phyloP scores from a whole-genome alignment of 139 green algal species.

The Pycnococcus provasolii region DNA sequence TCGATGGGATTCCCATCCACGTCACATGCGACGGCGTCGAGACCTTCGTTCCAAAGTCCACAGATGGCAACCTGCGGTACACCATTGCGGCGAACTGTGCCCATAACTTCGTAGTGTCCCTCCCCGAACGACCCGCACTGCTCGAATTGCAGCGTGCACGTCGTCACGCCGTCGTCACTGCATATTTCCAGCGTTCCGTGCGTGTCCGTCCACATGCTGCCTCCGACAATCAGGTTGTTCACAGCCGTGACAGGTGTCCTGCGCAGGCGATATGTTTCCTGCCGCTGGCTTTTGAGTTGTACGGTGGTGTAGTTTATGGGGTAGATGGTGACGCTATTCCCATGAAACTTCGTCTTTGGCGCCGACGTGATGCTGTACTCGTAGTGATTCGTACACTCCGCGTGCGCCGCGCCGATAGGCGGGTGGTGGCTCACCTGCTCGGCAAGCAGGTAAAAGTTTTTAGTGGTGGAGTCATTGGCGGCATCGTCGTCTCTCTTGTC shows the following conservation, averaged over 20 bases:
- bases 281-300: too few species aligned
- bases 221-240: constrained; percentile 79
- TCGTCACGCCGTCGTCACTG: constrained; percentile 63
- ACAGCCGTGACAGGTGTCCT: constrained; percentile 34
- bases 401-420: constrained; percentile 77
- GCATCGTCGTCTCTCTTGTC: too few species aligned
- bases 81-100: neutral
- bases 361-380: constrained; percentile 90
- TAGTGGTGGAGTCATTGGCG: too few species aligned
- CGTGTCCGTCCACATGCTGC: constrained; percentile 83
- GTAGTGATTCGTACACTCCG: constrained; percentile 64
- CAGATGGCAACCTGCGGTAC: too few species aligned
- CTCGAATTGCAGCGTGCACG: constrained; percentile 63
- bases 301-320: neutral
- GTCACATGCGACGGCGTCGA: too few species aligned
- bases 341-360: constrained; percentile 90
- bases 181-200: constrained; percentile 66
- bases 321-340: constrained; percentile 85
- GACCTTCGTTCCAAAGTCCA: too few species aligned
- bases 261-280: too few species aligned
- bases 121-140: neutral
- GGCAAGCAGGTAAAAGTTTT: too few species aligned
- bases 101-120: constrained; percentile 11
- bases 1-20: too few species aligned
- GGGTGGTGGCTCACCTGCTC: constrained; percentile 73